Evolutionary conservation across 2,329 filamentous ascomycete species (phyloP), one percentile per base, ranked within the genome.

Genomic region (Cladosporium austrohemisphaericum): DNA sequence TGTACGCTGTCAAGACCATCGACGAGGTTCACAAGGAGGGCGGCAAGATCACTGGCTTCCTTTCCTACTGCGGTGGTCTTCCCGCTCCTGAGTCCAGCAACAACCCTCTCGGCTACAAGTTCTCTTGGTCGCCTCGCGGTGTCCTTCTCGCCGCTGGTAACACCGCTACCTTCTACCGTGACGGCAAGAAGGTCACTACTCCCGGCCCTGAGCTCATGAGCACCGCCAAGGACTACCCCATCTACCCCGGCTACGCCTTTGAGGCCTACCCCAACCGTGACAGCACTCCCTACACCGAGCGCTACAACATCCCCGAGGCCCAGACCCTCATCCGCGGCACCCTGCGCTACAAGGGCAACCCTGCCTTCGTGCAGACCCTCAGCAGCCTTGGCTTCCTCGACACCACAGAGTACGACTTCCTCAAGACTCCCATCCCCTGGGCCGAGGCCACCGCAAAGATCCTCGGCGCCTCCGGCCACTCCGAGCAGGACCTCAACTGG

Each of bases 191-290:
- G 56, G 79, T 86, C 49, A 68, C 72, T 6, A 65, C 74, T 3
- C 37, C 60, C 31, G 66, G 65, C 41, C 57, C 64, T 29, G 60
- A 67, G 32, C 60, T 96, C 54, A 97, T 96, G 92, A 84, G 75
- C 54, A 81, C 80, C 41, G 89, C 91, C 32, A 92, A 94, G 78
- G 88, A 89, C 41, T 95, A 95, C 79, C 83, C 79, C 71, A 93
- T 92, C 75, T 94, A 90, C 75, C 86, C 87, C 28, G 88, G 88
- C 52, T 96, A 84, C 68, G 84, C 86, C 44, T 92, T 95, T 61
- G 90, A 96, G 59, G 89, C 86, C 33, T 97, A 97, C 73, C 86
- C 87, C 51, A 97, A 97, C 81, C 79, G 91, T 60, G 91, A 97
- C 72, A 91, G 84, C 16, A 93, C 88, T 13, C 77, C 80, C 7